Base-by-base conservation (phyloP, 331 rosid species). In the Malus hybrid region DNA sequence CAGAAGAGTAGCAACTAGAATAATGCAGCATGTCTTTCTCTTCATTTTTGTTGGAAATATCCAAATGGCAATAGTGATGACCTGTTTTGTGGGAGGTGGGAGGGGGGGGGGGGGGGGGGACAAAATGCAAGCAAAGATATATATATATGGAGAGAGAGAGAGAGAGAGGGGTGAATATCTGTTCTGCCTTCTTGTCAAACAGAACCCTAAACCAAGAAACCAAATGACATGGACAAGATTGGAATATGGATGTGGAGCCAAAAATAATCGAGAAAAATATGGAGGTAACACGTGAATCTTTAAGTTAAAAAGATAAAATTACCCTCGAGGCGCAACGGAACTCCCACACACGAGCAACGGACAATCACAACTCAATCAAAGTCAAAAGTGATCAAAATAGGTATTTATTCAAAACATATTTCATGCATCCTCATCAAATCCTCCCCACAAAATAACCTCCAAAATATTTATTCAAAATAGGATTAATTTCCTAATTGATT, bases 1-100 rank as follows among this genome's bases (percentile, higher is more conserved):
- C 50, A 78, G 75, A 53, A 79, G 58, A 66, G 33, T 12, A 6
- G 28, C 73, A 13, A 79, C n/a, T 15, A 79, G 69, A 62, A 76
- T n/a, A 13, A 10, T 20, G 56, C 66, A 28, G 56, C 66, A 68
- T 29, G 46, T 9, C 42, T 32, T 74, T 71, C 44, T 75, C 75
- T 75, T 79, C 83, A 83, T 82, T 72, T 66, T 66, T 30, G 6
- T 9, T 10, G 32, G 11, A 8, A 30, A 22, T 39, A 39, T 16
- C 65, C 73, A 29, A n/a, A 71, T 7, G 62, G 53, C 42, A 61
- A 61, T 66, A 8, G 12, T 18, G 68, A 26, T n/a, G 24, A 39
- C 12, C 46, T 39, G 58, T 7, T 13, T 5, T 22, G 24, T 19
- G 13, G 39, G 20, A 71, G 15, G 30, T 50, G 13, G 58, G 12